Evolutionary conservation across 768 basidiomycete genomes (phyloP), one percentile per base, ranked within the genome.

Genomic region (Phylloporus sp.): DNA sequence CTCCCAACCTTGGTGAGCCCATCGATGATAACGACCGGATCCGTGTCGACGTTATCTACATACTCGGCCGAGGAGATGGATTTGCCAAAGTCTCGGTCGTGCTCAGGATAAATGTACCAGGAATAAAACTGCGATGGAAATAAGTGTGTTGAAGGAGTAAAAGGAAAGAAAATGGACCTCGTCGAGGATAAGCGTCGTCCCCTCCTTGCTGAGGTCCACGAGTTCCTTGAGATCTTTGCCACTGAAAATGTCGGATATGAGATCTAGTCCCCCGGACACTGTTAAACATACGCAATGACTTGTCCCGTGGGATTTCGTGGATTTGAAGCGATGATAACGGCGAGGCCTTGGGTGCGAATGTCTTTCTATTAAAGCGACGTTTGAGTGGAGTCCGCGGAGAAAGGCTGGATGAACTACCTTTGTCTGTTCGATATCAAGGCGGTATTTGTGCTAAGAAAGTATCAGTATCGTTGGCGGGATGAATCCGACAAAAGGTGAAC

Each of bases 281-380:
- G 27, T 15, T 44, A 14, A 10, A 62, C 67, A 20, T 57, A 88
- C 82, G 76, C 77, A 52, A 81, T 78, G 44, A 84, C 81, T 64
- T 95, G 93, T n/a, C 94, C 92, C 1, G 94, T 96, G 4, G 94
- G 93, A 62, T 96, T 97, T 44, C 93, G 82, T n/a, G 94, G 94
- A 68, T 96, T 97, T 20, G 89, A 92, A 0, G 90, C 87, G 35
- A 94, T 71, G 46, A 95, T 77, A 40, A 94, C 90, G 10, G 84
- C 79, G 17, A 94, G 71, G 13, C 91, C 90, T 67, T 93, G 90
- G 1, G 77, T 86, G 33, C 71, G 75, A 46, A 94, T 90, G 55
- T 94, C 90, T 71, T 74, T 84, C 80, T 86, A 44, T 54, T 18
- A 36, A 33, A 15, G 22, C 15, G 10, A 42, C 9, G 2, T 11